These are phyloP conservation scores for Salix exigua DNA, from an alignment of 345 rosid species.

Conservation along the genomic window DNA sequence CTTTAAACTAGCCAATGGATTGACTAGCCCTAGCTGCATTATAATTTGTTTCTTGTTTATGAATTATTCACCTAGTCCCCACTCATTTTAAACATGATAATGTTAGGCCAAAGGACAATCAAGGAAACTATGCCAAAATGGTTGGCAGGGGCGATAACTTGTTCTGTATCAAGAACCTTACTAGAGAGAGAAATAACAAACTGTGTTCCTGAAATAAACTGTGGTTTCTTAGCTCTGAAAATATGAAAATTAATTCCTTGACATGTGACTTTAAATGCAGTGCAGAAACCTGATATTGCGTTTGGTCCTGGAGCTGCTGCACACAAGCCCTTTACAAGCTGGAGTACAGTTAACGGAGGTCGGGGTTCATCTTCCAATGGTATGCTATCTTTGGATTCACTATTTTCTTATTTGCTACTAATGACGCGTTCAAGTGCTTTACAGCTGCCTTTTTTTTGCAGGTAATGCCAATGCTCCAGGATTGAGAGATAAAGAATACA, in stretches of 20 bases:
- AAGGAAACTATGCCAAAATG: background rate
- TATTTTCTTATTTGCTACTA: background rate
- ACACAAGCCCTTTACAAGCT: constrained; percentile 26
- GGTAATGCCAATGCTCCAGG: constrained; percentile 34
- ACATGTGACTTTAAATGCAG: constrained; percentile 21
- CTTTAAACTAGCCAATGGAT: background rate
- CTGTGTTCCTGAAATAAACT: background rate
- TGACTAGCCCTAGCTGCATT: background rate
- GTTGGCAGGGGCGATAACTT: background rate
- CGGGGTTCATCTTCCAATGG: constrained; percentile 18
- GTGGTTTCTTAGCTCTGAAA: background rate
- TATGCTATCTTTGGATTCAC: constrained; percentile 14
- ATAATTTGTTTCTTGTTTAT: background rate
- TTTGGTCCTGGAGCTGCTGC: constrained; percentile 48
- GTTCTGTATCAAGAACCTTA: background rate
- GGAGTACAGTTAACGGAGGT: constrained; percentile 21
- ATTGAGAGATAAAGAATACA: constrained; percentile 44
- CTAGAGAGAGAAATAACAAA: background rate
- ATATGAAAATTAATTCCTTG: background rate
- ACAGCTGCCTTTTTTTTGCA: constrained; percentile 21
- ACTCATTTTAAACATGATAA: constrained; percentile 1
- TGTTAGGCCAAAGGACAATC: background rate
- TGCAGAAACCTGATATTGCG: constrained; percentile 43
- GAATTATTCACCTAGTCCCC: background rate
- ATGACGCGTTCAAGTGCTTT: constrained; percentile 9